Base-by-base conservation (phyloP, 2,329 filamentous ascomycete species). In the Phyllosticta ampelicida region DNA sequence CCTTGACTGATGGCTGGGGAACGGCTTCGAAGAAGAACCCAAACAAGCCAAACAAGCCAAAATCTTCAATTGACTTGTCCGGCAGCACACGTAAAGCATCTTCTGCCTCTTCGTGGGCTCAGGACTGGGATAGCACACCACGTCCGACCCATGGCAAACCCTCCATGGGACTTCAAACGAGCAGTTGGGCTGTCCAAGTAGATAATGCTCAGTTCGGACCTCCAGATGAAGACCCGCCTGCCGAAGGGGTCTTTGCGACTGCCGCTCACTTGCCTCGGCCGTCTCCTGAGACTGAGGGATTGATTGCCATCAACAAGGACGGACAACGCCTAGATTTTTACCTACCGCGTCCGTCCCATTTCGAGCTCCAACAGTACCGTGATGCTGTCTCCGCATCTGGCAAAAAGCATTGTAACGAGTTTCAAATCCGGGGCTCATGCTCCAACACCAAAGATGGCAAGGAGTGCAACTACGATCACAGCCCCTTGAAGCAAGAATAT, bases 331-430 rank as follows among this genome's bases (percentile, higher is more conserved):
- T 82, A 13, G 79, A 82, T 62, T 62, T 67, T 0, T 73, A 73
- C 62, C 67, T 73, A 29, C 67, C 70, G 9, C 62, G 66, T 0
- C 74, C 76, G 0, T 63, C 71, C 11, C 36, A 44, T n/a, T 5
- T 44, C 13, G 36, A 44, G 36, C 11, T 44, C 13, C 36, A 68
- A 11, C 49, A 51, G 18, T 44, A 44, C n/a, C 16, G 13, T 18
- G 36, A 44, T 8, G n/a, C 36, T 9, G 23, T 21, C 21, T 54
- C 49, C 44, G 56, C 53, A 26, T 44, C 69, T 26, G 67, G 66
- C 13, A 66, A 69, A 18, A 80, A 79, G 62, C 71, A 77, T 0
- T 81, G 79, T 65, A 80, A 80, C 63, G 73, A 71, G 26, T 73
- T 73, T 60, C 75, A 80, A 58, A 68, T 81, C 0, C 70, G 70